phyloP scores from a whole-genome alignment of 2,329 filamentous ascomycete species.

The Sporothrix phasma region DNA sequence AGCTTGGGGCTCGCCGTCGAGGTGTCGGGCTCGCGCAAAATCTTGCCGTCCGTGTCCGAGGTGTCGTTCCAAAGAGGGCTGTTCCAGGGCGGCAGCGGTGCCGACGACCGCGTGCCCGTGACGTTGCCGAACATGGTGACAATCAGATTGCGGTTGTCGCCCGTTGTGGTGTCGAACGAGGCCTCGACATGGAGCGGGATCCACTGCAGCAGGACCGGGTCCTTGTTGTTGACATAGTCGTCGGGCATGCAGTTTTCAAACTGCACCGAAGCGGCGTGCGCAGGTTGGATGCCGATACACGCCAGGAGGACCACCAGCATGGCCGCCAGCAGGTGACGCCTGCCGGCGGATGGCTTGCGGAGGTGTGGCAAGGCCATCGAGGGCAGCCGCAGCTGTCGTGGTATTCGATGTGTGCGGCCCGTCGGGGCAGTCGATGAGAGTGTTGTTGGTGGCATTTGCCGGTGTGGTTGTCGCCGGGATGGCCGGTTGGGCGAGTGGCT shows the following conservation, averaged over 20 bases:
- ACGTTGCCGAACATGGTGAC: slow-evolving; percentile 89
- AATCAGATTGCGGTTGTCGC: slow-evolving; percentile 54
- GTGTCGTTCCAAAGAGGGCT: slow-evolving; percentile 53
- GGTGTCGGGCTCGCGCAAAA: slow-evolving; percentile 50
- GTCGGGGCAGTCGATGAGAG: background rate
- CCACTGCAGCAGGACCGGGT: slow-evolving; percentile 64
- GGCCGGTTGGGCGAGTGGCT: background rate
- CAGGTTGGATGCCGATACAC: slow-evolving; percentile 33
- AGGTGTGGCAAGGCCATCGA: background rate
- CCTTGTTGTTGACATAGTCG: slow-evolving; percentile 34
- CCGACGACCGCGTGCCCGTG: slow-evolving; percentile 54
- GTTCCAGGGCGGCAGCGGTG: slow-evolving; percentile 49
- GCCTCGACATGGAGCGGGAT: slow-evolving; percentile 66
- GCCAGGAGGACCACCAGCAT: slow-evolving; percentile 32
- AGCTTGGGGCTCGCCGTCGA: slow-evolving; percentile 40
- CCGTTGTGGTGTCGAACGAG: slow-evolving; percentile 49
- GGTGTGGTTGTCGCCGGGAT: background rate
- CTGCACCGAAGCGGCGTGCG: slow-evolving; percentile 55
- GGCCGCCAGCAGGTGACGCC: slow-evolving; percentile 9
- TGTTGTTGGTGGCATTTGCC: background rate
- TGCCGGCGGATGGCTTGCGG: background rate
- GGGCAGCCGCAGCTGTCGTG: background rate
- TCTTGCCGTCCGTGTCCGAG: slow-evolving; percentile 62
- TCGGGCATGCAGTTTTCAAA: slow-evolving; percentile 76
- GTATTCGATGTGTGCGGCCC: background rate